Percentiles rank a stretch among this genome's conserved stretches.
Conservation (phyloP, 441 rosid genomes). For the Adansonia madagascariensis region DNA sequence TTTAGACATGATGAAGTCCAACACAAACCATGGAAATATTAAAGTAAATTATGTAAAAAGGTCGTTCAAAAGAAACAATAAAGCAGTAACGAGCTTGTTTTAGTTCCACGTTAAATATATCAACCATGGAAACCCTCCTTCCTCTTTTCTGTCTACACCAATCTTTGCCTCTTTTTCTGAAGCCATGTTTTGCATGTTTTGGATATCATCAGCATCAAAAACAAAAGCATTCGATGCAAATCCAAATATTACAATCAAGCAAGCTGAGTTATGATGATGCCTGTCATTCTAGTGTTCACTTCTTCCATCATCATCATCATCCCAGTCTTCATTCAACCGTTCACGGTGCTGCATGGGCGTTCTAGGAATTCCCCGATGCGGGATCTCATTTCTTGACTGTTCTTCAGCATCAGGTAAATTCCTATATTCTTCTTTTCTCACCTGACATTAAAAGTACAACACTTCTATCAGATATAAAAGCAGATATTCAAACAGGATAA, state of each 20-base stretch:
- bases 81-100: background rate
- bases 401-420: conserved; percentile 45
- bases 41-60: background rate
- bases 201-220: background rate
- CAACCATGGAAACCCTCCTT: conserved; percentile 4
- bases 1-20: background rate
- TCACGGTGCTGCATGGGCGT: conserved; percentile 38
- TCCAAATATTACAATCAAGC: background rate
- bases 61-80: background rate
- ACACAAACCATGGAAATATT: background rate
- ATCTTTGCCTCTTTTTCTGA: background rate
- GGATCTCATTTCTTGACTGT: conserved; percentile 39
- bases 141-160: background rate
- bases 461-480: conserved; percentile 19
- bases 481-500: background rate
- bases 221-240: background rate
- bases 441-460: conserved; percentile 31
- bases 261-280: background rate
- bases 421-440: conserved; percentile 30
- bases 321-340: conserved; percentile 41
- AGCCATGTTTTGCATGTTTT: background rate
- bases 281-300: conserved; percentile 32
- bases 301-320: conserved; percentile 36
- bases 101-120: background rate
- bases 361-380: conserved; percentile 36